A percentile compares a stretch with the other conserved stretches of the same genome.
phyloP scores from a whole-genome alignment of 768 basidiomycete genomes.

The Mycena olivaceomarginata region DNA sequence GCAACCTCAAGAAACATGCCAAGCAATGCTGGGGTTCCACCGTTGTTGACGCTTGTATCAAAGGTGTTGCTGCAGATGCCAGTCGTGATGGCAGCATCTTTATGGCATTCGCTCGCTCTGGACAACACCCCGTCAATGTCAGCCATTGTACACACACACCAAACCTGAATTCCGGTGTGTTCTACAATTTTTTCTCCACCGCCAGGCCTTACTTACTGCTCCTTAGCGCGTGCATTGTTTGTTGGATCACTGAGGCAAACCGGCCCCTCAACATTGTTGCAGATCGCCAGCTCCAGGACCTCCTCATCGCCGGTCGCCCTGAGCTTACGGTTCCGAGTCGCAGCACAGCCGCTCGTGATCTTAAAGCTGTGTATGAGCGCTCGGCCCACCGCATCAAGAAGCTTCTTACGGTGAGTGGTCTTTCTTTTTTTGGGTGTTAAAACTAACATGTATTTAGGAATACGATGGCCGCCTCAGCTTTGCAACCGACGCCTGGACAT shows the following conservation, averaged over 20 bases:
- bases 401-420: not conserved
- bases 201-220: not conserved
- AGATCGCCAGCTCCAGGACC: not conserved
- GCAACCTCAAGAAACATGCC: not conserved
- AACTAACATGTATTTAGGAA: not conserved
- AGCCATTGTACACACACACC: not conserved
- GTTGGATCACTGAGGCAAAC: not conserved
- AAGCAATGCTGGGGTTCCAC: not conserved
- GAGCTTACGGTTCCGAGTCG: not conserved
- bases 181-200: not conserved
- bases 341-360: not conserved
- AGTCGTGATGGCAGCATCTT: not conserved
- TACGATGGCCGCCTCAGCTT: conserved; percentile 46
- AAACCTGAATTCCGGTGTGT: not conserved
- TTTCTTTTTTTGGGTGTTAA: not conserved
- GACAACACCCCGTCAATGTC: not conserved
- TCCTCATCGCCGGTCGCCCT: not conserved
- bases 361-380: not conserved
- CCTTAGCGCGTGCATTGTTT: not conserved
- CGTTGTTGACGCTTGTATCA: not conserved
- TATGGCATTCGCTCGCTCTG: not conserved
- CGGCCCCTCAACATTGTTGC: not conserved
- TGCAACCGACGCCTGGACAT: conserved; percentile 48
- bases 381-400: not conserved
- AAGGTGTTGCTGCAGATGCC: not conserved